Evolutionary conservation across 148 eudicot genomes (phyloP), one percentile per base, ranked within the genome.

Genomic region (Fagopyrum homotropicum): DNA sequence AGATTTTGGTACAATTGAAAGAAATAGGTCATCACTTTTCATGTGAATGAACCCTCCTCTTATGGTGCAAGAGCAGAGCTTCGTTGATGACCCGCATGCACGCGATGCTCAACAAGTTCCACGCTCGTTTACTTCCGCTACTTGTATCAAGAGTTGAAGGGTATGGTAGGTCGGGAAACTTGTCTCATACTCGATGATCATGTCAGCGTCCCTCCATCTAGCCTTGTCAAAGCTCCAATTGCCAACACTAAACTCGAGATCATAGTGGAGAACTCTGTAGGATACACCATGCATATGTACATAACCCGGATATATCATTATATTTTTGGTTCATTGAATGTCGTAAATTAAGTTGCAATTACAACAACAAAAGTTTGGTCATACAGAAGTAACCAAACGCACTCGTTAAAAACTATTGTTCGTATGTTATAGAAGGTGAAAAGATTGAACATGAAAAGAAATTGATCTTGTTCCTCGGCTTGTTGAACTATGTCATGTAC

Each of bases 151-250:
- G 86, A 44, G 85, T 84, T 56, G 84, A 83, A 7, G 90, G 85
- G 35, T 88, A 88, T 15, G 97, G 98, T 64, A 92, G 97, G 77
- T 93, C 93, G 3, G 97, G 98, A 82, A 93, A 93, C 82, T 83
- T 89, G 69, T 89, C 85, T 97, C 98, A 89, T 97, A 93, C 46
- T 82, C 78, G 81, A 89, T 86, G 30, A 88, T 89, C 52, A 93
- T 48, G 69, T 93, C 97, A 52, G 19, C 52, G 17, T 78, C 77
- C 77, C 94, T 88, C 97, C 97, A 93, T 43, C 82, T 82, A 72
- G 97, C 91, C 88, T 93, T 93, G 83, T 93, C 98, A 56, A 91
- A 93, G 83, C 91, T 88, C 98, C 98, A 93, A 70, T 87, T 83
- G 44, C 95, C 95, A 45, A 93, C 93, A 56, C 55, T 74, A 60